Percentiles rank a stretch among this genome's conserved stretches.
Conservation (phyloP, 2,329 filamentous ascomycete genomes). For the Xylaria sp. region DNA sequence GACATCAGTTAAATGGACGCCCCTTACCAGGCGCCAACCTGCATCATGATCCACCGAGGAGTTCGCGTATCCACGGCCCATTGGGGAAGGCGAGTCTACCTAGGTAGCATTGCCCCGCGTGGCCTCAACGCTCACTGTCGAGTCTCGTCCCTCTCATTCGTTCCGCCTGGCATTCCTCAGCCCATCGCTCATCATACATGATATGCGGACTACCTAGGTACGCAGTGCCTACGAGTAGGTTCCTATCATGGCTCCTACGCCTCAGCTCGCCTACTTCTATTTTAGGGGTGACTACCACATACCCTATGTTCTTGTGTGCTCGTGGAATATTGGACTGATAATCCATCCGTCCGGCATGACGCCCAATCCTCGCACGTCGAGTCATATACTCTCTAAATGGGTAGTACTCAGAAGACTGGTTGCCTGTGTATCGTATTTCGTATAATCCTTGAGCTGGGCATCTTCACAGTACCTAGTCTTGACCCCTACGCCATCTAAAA, state of each 20-base stretch:
- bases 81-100: slow-evolving; percentile 13
- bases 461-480: neutral
- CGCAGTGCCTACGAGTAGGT: neutral
- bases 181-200: slow-evolving; percentile 6
- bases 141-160: neutral
- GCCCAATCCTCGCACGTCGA: neutral
- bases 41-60: slow-evolving; percentile 19
- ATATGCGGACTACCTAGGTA: neutral
- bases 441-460: neutral
- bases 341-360: neutral
- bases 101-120: slow-evolving; percentile 11
- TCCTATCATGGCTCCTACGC: neutral
- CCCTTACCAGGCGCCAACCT: slow-evolving; percentile 18
- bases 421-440: neutral
- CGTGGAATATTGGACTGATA: neutral
- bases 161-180: slow-evolving; percentile 9
- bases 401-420: neutral
- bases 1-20: neutral
- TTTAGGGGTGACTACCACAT: neutral
- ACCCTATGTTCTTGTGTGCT: neutral
- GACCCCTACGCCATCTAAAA: too few species aligned
- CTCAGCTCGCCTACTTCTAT: neutral
- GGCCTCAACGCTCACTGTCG: slow-evolving; percentile 12
- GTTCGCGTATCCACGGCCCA: slow-evolving; percentile 13
- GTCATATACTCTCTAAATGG: neutral